Percentiles rank a stretch among this genome's conserved stretches.
Evolutionary conservation across 768 basidiomycete species (phyloP).

Genomic region (Rossbeevera mucosa): DNA sequence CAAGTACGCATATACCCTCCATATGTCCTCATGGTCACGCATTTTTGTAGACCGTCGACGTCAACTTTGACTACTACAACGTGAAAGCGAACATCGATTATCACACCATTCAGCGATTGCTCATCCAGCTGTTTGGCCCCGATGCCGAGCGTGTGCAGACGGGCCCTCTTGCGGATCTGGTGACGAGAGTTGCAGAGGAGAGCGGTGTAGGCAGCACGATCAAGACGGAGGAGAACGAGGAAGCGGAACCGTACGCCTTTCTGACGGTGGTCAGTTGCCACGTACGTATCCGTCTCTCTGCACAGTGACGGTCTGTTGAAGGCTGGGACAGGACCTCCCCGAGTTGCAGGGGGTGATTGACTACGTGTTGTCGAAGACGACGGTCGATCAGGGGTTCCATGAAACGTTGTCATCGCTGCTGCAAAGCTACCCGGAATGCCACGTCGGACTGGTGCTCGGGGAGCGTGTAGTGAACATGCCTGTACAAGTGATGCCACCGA

Average conservation of each 20-base stretch:
- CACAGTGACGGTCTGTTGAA: not conserved
- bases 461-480: constrained; percentile 96
- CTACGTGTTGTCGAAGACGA: constrained; percentile 65
- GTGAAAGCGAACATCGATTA: constrained; percentile 80
- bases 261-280: constrained; percentile 80
- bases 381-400: constrained; percentile 46
- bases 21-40: not conserved
- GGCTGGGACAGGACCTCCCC: constrained; percentile 55
- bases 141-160: constrained; percentile 73
- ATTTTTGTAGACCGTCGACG: constrained; percentile 19
- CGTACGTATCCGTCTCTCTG: constrained; percentile 35
- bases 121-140: constrained; percentile 60
- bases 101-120: constrained; percentile 74
- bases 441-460: constrained; percentile 80
- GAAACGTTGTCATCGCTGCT: constrained; percentile 45
- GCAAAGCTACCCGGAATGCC: constrained; percentile 23
- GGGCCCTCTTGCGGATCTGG: constrained; percentile 73
- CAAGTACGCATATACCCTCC: constrained; percentile 31
- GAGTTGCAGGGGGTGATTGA: constrained; percentile 64
- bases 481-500: constrained; percentile 84
- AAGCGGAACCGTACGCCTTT: constrained; percentile 76
- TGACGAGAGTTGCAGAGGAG: constrained; percentile 69
- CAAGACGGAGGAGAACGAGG: constrained; percentile 64
- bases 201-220: constrained; percentile 81
- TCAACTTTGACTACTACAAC: constrained; percentile 85